Conservation (phyloP, 1,284 basidiomycete species). For the Pseudozyma sp. region DNA sequence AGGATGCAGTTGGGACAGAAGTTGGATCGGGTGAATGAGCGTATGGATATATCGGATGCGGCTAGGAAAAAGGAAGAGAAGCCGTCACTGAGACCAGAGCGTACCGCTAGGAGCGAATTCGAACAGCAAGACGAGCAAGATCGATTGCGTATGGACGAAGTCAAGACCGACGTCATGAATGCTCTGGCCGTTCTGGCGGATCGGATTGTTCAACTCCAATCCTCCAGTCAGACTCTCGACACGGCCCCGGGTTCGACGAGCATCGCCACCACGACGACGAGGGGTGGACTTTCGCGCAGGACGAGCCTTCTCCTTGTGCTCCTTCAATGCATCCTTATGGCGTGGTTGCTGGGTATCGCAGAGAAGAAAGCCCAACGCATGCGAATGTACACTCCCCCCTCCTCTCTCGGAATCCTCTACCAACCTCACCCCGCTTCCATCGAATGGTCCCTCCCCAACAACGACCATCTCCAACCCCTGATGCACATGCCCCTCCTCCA, state of each 20-base stretch:
- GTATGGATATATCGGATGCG: not conserved
- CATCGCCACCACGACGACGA: not conserved
- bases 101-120: not conserved
- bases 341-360: conserved; percentile 15
- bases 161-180: conserved; percentile 18
- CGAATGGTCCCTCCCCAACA: conserved; percentile 18
- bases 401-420: not conserved
- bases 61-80: not conserved
- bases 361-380: conserved; percentile 27
- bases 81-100: not conserved
- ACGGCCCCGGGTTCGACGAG: not conserved
- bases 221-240: not conserved
- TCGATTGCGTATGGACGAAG: conserved; percentile 7
- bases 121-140: conserved; percentile 7
- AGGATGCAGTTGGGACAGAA: conserved; percentile 9
- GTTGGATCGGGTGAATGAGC: conserved; percentile 4
- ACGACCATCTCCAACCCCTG: conserved; percentile 22
- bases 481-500: conserved; percentile 18
- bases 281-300: conserved; percentile 3
- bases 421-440: not conserved
- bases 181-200: conserved; percentile 27
- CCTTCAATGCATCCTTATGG: conserved; percentile 20
- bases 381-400: conserved; percentile 19
- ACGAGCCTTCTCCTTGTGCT: conserved; percentile 1
- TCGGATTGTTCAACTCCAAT: conserved; percentile 12